Conservation (phyloP, 805 yeast genomes). For the Candida xiaguanensis region DNA sequence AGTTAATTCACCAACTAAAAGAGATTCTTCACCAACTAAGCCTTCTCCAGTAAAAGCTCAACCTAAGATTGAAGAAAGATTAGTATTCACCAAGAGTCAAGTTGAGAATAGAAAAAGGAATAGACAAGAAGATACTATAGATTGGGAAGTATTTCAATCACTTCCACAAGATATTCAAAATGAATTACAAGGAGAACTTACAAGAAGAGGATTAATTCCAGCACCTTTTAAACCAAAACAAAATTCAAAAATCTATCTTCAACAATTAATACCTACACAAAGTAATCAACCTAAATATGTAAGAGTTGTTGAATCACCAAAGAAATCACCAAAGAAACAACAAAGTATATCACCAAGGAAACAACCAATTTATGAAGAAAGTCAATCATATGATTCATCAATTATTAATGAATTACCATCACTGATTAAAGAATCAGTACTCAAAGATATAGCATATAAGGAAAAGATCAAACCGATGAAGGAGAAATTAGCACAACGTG, state of each 20-base stretch:
- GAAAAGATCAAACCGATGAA: constrained; percentile 25
- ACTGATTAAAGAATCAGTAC: constrained; percentile 31
- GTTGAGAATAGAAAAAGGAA: background rate
- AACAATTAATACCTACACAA: constrained; percentile 36
- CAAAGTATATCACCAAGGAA: constrained; percentile 6
- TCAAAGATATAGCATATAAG: constrained; percentile 31
- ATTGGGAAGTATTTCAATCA: constrained; percentile 59
- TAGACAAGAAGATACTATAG: constrained; percentile 30
- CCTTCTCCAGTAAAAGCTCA: background rate
- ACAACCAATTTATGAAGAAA: constrained; percentile 16
- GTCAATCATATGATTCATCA: constrained; percentile 32
- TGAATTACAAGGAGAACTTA: constrained; percentile 56
- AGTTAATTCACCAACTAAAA: background rate
- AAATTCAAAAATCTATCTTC: constrained; percentile 26
- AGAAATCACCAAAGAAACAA: constrained; percentile 10
- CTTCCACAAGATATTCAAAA: constrained; percentile 63
- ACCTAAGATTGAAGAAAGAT: background rate
- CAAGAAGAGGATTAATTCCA: constrained; percentile 34
- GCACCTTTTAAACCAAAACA: background rate
- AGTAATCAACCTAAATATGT: constrained; percentile 25
- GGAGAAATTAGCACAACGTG: constrained; percentile 20
- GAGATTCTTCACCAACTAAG: background rate
- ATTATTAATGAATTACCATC: constrained; percentile 38
- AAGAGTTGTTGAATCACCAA: constrained; percentile 30
- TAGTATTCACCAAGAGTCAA: constrained; percentile 2